Conservation (phyloP, 805 yeast genomes). For the Schwanniomyces occidentalis region DNA sequence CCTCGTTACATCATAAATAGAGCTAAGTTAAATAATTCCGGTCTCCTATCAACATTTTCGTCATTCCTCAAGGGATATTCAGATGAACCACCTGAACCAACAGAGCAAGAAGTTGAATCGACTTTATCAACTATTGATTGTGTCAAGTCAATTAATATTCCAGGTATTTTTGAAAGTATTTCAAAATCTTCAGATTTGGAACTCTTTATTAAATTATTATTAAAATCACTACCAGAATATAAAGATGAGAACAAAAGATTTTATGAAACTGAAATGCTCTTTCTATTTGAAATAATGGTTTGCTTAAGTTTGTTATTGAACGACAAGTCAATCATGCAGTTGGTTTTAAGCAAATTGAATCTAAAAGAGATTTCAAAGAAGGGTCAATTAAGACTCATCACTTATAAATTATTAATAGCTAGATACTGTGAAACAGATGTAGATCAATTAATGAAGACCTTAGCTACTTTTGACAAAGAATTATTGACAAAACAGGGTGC, state of each 20-base stretch:
- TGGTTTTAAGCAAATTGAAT: slow-evolving; percentile 14
- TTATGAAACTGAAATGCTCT: slow-evolving; percentile 49
- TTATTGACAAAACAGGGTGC: slow-evolving; percentile 45
- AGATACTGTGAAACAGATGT: slow-evolving; percentile 21
- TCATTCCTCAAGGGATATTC: slow-evolving; percentile 85
- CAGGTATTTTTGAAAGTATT: slow-evolving; percentile 54
- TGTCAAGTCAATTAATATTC: slow-evolving; percentile 65
- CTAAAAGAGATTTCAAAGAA: slow-evolving; percentile 25
- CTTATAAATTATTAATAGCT: slow-evolving; percentile 52
- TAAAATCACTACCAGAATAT: slow-evolving; percentile 27
- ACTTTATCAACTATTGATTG: slow-evolving; percentile 84
- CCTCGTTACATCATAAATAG: slow-evolving; percentile 68
- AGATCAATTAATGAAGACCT: slow-evolving; percentile 19
- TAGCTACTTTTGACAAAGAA: slow-evolving; percentile 38
- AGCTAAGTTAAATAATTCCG: slow-evolving; percentile 64
- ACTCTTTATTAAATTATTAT: slow-evolving; percentile 27
- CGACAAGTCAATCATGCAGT: slow-evolving; percentile 15
- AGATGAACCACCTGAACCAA: slow-evolving; percentile 88
- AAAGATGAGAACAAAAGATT: slow-evolving; percentile 33
- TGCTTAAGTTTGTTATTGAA: slow-evolving; percentile 34
- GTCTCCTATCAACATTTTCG: slow-evolving; percentile 87
- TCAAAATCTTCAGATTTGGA: slow-evolving; percentile 40
- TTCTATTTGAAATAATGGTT: slow-evolving; percentile 46
- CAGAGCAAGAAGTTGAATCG: slow-evolving; percentile 87
- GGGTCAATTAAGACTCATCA: slow-evolving; percentile 43